A percentile compares a stretch with the other conserved stretches of the same genome.
phyloP scores from a whole-genome alignment of 352 stramenopile genomes.

The Phytophthora foliorum region DNA sequence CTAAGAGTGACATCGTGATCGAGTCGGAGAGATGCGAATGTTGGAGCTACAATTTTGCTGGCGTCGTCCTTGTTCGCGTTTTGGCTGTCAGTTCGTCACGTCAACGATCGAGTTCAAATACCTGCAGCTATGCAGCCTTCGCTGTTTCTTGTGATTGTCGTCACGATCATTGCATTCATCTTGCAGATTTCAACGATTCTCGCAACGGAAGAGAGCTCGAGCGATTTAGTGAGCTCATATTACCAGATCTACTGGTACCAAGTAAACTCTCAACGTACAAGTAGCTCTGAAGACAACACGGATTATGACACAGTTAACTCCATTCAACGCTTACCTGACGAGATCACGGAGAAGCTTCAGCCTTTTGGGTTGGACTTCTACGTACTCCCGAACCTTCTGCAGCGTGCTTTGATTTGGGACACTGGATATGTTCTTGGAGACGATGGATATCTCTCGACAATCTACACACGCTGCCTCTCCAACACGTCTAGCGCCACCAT shows the following conservation, averaged over 20 bases:
- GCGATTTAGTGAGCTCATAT: constrained; percentile 34
- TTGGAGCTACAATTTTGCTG: neutral
- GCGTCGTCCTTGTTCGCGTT: neutral
- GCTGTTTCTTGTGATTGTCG: neutral
- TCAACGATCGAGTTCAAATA: constrained; percentile 8
- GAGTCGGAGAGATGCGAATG: constrained; percentile 6
- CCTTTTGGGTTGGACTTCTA: constrained; percentile 31
- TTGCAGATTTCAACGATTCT: neutral
- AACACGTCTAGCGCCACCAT: constrained; percentile 22
- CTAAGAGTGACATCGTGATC: neutral
- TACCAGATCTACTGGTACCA: constrained; percentile 33
- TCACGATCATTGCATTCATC: neutral
- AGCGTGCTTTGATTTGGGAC: constrained; percentile 53
- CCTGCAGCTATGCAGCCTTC: constrained; percentile 13
- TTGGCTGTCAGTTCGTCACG: neutral
- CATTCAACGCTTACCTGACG: constrained; percentile 23
- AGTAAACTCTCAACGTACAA: neutral
- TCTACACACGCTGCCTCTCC: constrained; percentile 36
- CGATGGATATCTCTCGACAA: constrained; percentile 21
- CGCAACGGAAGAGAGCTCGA: constrained; percentile 1
- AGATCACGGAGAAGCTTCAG: constrained; percentile 29
- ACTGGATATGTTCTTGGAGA: constrained; percentile 36
- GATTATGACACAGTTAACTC: neutral
- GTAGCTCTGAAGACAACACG: neutral
- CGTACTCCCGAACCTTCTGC: constrained; percentile 35